phyloP scores from a whole-genome alignment of 2,329 filamentous ascomycete genomes.

The Epichloe festucae region DNA sequence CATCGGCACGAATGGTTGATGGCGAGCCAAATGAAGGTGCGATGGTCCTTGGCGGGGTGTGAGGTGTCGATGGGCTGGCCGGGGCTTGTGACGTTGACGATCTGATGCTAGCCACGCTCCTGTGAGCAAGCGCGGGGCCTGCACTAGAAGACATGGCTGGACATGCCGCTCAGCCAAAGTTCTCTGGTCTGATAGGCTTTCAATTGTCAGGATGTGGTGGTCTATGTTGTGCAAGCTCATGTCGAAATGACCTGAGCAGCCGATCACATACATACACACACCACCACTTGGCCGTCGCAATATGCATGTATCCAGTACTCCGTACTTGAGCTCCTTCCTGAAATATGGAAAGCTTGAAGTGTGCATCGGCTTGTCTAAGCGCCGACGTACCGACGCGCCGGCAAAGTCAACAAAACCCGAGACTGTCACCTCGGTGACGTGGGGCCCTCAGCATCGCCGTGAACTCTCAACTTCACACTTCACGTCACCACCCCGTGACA shows the following conservation, averaged over 20 bases:
- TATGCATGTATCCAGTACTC: neutral
- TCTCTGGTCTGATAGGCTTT: no score
- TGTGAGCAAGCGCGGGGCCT: constrained; percentile 38
- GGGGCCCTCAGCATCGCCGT: constrained; percentile 4
- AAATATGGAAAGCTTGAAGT: no score
- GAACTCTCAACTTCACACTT: neutral
- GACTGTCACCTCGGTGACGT: constrained; percentile 18
- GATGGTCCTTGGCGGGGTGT: constrained; percentile 46
- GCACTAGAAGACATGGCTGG: constrained; percentile 30
- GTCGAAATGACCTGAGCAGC: neutral
- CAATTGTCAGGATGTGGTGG: neutral
- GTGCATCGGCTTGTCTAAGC: constrained; percentile 4
- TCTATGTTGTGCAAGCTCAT: neutral
- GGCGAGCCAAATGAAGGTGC: constrained; percentile 45
- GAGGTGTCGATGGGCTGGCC: constrained; percentile 34
- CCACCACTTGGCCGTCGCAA: neutral
- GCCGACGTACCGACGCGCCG: constrained; percentile 18
- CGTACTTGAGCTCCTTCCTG: neutral
- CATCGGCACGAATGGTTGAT: constrained; percentile 56
- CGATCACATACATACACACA: neutral
- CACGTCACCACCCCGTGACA: neutral
- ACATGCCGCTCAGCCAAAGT: neutral
- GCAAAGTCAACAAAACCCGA: constrained; percentile 15
- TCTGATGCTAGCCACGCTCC: constrained; percentile 45
- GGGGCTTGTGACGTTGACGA: constrained; percentile 23